phyloP scores from a whole-genome alignment of 1,284 basidiomycete species.

The Peniophora sp. region DNA sequence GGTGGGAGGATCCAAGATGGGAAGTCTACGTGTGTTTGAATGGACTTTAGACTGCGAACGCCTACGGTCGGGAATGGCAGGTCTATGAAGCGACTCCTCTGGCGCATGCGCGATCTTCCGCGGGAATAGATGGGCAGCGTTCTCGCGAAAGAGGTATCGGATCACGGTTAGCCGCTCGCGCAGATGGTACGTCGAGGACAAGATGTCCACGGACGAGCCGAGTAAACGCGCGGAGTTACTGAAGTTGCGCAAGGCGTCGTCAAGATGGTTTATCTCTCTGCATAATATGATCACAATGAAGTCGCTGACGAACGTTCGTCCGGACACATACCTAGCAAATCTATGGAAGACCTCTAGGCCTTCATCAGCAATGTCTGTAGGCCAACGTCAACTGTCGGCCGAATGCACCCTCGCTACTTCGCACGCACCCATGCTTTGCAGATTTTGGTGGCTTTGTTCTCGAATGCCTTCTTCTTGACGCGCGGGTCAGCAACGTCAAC shows the following conservation, averaged over 20 bases:
- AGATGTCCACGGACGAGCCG: slow-evolving; percentile 63
- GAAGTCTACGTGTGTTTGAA: slow-evolving; percentile 43
- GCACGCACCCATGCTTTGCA: too few species aligned
- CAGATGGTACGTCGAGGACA: slow-evolving; percentile 61
- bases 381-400: too few species aligned
- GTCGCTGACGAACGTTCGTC: too few species aligned
- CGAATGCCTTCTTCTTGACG: too few species aligned
- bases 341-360: too few species aligned
- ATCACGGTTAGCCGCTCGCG: slow-evolving; percentile 59
- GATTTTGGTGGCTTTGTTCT: too few species aligned
- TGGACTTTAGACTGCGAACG: slow-evolving; percentile 21
- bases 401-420: too few species aligned
- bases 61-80: slow-evolving; percentile 19
- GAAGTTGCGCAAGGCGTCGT: slow-evolving; percentile 67
- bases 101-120: slow-evolving; percentile 44
- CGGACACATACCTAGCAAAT: too few species aligned
- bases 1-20: slow-evolving; percentile 46
- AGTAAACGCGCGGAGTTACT: slow-evolving; percentile 66
- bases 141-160: slow-evolving; percentile 59
- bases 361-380: too few species aligned
- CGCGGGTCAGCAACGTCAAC: too few species aligned
- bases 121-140: slow-evolving; percentile 64
- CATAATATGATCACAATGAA: too few species aligned
- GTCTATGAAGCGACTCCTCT: slow-evolving; percentile 31
- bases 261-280: slow-evolving; percentile 53